Percentiles rank a stretch among this genome's conserved stretches.
These are phyloP conservation scores for Pyronema domesticum DNA, from an alignment of 495 filamentous ascomycete species.

Conservation along the genomic window DNA sequence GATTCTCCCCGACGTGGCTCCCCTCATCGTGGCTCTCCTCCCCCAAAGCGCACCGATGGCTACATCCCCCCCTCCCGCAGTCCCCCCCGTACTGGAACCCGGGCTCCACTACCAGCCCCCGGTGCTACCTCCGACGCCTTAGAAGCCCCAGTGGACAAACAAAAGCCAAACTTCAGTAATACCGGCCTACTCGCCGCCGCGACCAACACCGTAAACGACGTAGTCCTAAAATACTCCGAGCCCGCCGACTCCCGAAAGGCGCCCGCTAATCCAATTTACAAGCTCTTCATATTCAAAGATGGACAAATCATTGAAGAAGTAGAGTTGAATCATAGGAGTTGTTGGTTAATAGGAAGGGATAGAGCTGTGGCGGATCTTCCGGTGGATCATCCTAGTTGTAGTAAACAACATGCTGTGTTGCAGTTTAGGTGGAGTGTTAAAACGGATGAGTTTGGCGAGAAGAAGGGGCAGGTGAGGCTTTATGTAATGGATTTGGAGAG, in stretches of 20 bases:
- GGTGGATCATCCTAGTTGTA: constrained; percentile 78
- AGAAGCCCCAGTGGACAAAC: constrained; percentile 37
- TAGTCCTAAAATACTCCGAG: constrained; percentile 90
- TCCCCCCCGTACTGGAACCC: background rate
- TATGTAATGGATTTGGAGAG: constrained; percentile 91
- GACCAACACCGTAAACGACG: constrained; percentile 59
- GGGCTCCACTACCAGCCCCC: background rate
- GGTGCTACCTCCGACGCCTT: background rate
- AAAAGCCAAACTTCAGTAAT: constrained; percentile 71
- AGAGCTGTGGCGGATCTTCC: constrained; percentile 59
- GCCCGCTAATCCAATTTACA: constrained; percentile 58
- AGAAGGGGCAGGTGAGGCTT: constrained; percentile 60
- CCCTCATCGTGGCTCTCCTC: background rate
- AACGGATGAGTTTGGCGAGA: constrained; percentile 71
- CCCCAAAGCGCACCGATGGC: background rate
- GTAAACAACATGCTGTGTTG: constrained; percentile 85
- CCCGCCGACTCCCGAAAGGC: constrained; percentile 84
- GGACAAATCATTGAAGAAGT: constrained; percentile 61
- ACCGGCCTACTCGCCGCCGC: constrained; percentile 74
- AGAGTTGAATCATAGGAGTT: constrained; percentile 53
- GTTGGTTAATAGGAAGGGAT: constrained; percentile 83
- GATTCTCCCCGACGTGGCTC: background rate
- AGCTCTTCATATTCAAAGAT: constrained; percentile 85
- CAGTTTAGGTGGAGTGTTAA: constrained; percentile 78
- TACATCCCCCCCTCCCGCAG: background rate